Evolutionary conservation across 208 protist genomes (phyloP), one percentile per base, ranked within the genome.

Genomic region (Acanthamoeba castellanii): DNA sequence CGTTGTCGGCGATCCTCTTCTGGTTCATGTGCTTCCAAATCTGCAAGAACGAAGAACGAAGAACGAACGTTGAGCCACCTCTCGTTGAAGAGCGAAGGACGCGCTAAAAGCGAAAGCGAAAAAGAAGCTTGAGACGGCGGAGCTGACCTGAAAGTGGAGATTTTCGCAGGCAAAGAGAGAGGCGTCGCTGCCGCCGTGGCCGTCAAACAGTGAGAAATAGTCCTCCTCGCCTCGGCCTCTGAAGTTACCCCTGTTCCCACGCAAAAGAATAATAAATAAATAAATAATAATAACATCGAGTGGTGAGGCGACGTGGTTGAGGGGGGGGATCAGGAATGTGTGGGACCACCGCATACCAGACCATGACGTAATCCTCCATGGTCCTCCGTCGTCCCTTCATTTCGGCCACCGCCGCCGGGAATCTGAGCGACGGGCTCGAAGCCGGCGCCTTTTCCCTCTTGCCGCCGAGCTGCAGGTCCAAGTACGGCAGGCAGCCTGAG

Each of bases 141-240:
- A 13, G 30, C 30, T 3, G n/a, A 78, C 70, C 70, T 42, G 70
- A 18, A 78, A 78, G 25, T 96, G 96, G 20, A 96, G 27, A 7
- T 95, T 68, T 0, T 45, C 59, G 25, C 68, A 37, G 3, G 92
- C 74, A 81, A 94, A 57, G 8, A 61, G 47, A 0, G 96, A 92
- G n/a, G 87, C 94, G 22, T 96, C 94, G 3, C 13, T 72, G 89
- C 95, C 90, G 70, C 94, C 90, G 68, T 94, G 94, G 30, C 96
- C 96, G 50, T 97, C 96, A 92, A 97, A 97, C 22, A 97, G 32
- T 18, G 84, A 96, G 66, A 97, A 95, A 42, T 96, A 97, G 32
- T 97, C 96, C 50, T 97, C 96, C 14, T 97, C 96, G 11, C 18
- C 22, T 1, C 93, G 61, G n/a, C 93, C 94, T 32, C 96, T 76